Evolutionary conservation across 202 grass and related monocot species (phyloP), one percentile per base, ranked within the genome.

Genomic region (Saccharum hybrid): DNA sequence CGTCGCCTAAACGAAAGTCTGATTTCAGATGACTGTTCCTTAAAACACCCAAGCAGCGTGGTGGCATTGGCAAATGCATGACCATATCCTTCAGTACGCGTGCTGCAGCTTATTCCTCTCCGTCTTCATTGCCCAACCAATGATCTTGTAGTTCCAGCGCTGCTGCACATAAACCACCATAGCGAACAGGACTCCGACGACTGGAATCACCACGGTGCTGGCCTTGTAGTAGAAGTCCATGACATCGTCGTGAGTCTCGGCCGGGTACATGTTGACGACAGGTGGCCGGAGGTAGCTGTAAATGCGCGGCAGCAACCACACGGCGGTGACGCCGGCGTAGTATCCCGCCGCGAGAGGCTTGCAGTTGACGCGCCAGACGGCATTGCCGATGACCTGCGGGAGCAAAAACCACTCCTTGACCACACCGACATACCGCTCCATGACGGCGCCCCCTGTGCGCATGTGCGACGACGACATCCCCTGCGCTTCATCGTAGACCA

Each of bases 381-480:
- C 72, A 33, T 92, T 92, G 63, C 87, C 88, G 28, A 94, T 72
- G 48, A 92, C 79, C 79, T 92, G 93, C 67, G 85, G 82, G 21
- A 92, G 87, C 51, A 94, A 65, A 61, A 92, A 90, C 65, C 88
- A 78, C 19, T 94, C 88, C 80, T 88, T 86, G 49, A 76, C 42
- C 4, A 92, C 49, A 0, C 87, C 85, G 51, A 81, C 64, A 70
- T 92, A 86, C 75, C 85, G 76, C 82, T 86, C 90, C 4, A 90
- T 68, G 3, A 81, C 68, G 82, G 26, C 49, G 6, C 56, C n/a
- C 59, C 31, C 2, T 15, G 54, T 19, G 36, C n/a, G 19, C 51
- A 39, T 22, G 0, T 36, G 34, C 34, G 34, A 36, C 34, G 34
- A 36, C 34, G 34, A 0, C 34, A 0, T 36, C 33, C 33, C 0